These are phyloP conservation scores for Pelargonium citronellum DNA, from an alignment of 441 rosid species.

Conservation along the genomic window DNA sequence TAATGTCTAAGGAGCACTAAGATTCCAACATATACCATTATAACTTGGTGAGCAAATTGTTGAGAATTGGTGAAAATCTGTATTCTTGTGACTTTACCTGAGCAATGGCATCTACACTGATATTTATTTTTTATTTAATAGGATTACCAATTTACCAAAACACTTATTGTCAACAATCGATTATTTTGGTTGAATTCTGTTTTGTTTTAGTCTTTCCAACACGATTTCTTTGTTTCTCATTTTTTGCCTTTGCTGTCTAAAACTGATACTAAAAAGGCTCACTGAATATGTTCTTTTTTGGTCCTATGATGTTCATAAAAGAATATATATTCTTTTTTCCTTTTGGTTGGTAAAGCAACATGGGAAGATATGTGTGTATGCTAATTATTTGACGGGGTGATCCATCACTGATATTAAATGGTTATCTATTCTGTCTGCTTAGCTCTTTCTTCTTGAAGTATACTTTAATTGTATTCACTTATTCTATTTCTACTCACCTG, in stretches of 20 bases:
- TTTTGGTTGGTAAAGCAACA: background rate
- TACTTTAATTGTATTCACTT: background rate
- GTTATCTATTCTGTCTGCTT: background rate
- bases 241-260: background rate
- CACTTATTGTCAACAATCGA: background rate
- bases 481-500: background rate
- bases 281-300: background rate
- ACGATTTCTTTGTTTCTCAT: background rate
- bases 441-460: background rate
- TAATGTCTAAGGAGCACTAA: background rate
- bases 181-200: no score
- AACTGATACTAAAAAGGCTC: background rate
- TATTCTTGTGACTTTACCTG: background rate
- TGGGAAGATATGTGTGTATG: background rate
- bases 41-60: background rate
- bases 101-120: background rate
- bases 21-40: background rate
- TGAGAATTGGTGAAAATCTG: background rate
- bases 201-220: background rate
- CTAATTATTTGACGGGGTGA: background rate
- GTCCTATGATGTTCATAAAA: background rate
- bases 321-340: background rate
- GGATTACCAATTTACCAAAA: background rate
- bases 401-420: background rate
- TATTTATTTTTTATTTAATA: no score